phyloP scores from a whole-genome alignment of 202 grass and related monocot species.

The Panicum hallii region DNA sequence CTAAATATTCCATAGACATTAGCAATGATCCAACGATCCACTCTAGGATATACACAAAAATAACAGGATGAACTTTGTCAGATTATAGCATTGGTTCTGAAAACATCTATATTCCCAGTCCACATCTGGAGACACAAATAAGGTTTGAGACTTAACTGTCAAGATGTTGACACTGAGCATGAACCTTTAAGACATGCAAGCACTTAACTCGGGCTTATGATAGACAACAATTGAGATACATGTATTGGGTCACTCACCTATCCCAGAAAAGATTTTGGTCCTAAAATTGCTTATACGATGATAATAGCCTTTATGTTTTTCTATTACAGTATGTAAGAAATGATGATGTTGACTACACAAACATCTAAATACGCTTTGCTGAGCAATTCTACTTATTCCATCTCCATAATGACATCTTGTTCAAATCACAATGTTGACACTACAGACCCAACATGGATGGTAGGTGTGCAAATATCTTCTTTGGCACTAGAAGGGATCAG shows the following conservation, averaged over 20 bases:
- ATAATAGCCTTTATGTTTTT: conserved; percentile 17
- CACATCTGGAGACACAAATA: not conserved
- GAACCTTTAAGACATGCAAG: not conserved
- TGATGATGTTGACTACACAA: not conserved
- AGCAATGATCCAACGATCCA: not conserved
- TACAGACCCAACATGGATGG: not conserved
- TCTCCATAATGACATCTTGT: not conserved
- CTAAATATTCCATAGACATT: not conserved
- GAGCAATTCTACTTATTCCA: not conserved
- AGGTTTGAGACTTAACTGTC: not conserved
- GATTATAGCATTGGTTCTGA: not conserved
- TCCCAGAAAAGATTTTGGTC: not conserved
- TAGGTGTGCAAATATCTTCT: not conserved
- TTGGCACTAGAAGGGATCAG: not conserved
- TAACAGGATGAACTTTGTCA: not conserved
- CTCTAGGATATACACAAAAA: conserved; percentile 11
- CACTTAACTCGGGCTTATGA: not conserved
- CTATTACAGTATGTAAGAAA: not conserved
- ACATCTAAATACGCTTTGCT: not conserved
- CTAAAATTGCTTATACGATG: conserved; percentile 14
- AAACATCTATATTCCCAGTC: not conserved
- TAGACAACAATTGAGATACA: not conserved
- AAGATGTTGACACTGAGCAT: not conserved
- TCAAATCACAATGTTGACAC: not conserved
- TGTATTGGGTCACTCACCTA: too few relatives aligned